Base-by-base conservation (phyloP, 495 filamentous ascomycete species). In the Neurospora sp. region DNA sequence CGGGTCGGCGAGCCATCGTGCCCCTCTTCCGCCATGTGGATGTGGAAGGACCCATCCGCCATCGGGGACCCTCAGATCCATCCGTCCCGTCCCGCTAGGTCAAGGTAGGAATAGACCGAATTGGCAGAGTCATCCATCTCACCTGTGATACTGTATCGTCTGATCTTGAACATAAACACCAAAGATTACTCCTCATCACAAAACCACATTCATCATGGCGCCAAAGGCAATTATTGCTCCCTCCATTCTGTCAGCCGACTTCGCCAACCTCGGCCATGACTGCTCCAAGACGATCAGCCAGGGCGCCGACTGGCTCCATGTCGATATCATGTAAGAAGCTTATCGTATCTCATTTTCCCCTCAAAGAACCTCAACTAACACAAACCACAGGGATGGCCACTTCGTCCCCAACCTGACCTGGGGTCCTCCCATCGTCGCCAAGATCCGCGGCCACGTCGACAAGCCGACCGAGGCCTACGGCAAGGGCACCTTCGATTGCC, bases 381-480 rank as follows among this genome's bases (percentile, higher is more conserved):
- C 2, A 12, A 31, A 69, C 18, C 6, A 41, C 73, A 87, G 84
- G 84, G 95, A 98, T 81, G 92, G 96, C 72, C 96, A 99, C 82
- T 99, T 99, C 79, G 96, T 99, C 10, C 96, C 96, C 5, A 99
- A 99, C 84, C 94, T 99, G 81, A 98, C 96, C 70, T 97, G 98
- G 81, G 96, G 96, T 59, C 90, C 85, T 39, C 96, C 96, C 8
- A 94, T 98, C 27, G 96, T 99, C 10, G 94, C 92, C 72, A 96
- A 94, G 84, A 96, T 99, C 72, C 91, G 96, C 44, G 86, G 88
- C 46, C 91, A 96, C 77, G 94, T 99, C 72, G 89, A 90, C 59
- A 76, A 76, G 71, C 85, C 86, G 23, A 76, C 77, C 37, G 78
- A 82, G 72, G 77, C 85, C 42, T 82, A 89, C 75, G 92, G 91